Base-by-base conservation (phyloP, 148 eudicot genomes). In the Bassia scoparia region DNA sequence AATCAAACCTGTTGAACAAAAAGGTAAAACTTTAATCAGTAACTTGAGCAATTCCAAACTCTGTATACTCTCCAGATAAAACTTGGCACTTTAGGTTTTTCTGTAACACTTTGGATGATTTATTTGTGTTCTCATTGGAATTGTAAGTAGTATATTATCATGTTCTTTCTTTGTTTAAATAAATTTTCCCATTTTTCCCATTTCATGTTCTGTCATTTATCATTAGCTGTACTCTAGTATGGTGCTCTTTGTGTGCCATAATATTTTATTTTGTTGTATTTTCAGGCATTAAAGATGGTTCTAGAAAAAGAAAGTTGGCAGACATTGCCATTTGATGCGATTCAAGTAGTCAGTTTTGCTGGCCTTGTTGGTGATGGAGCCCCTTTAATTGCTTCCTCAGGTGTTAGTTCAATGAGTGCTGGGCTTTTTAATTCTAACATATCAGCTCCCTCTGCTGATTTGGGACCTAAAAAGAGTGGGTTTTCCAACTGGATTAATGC, bases 331-430 rank as follows among this genome's bases (percentile, higher is more conserved):
- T 81, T 87, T 56, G 97, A 91, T 73, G 92, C 93, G 27, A 75
- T 86, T 69, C 90, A 91, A 80, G 88, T 80, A 30, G 89, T 95
- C 44, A 86, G 92, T 78, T 95, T 95, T 83, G 77, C 97, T 38
- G 97, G 98, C 43, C 89, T 95, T 77, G 83, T 89, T 73, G 97
- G 98, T 74, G 98, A 91, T 83, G 97, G 97, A 81, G 98, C 93
- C 30, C 90, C 98, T 43, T 72, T 88, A 34, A 81, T 91, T 71
- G 82, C 84, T 79, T 80, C 89, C 68, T 84, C 93, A 68, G 87
- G 78, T 60, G 74, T 69, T 66, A 78, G 63, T 41, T 80, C 89
- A 61, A 71, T 83, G 31, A 82, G 73, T 60, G 73, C 76, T 53
- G 83, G 68, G 68, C 53, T 79, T 63, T 46, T 78, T 62, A 86